phyloP scores from a whole-genome alignment of 108 stramenopile genomes.

The Cyclostephanos tholiformis region DNA sequence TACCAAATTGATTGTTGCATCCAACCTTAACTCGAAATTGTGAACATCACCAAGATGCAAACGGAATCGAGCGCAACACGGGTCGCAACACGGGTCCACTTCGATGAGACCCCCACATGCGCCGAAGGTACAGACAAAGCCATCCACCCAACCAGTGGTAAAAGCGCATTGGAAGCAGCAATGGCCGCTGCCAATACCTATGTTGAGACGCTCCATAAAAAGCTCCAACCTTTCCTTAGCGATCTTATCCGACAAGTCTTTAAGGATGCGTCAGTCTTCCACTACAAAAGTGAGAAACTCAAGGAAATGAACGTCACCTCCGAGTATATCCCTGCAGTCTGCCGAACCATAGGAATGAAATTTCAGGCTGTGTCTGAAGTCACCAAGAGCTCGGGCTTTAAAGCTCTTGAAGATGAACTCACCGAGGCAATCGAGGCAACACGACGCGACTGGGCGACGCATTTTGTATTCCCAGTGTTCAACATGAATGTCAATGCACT shows the following conservation, averaged over 20 bases:
- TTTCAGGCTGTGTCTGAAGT: slow-evolving; percentile 8
- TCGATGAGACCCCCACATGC: too few relatives aligned
- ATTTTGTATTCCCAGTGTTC: background rate
- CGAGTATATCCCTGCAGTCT: background rate
- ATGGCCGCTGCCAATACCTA: slow-evolving; percentile 11
- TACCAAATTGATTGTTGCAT: too few relatives aligned
- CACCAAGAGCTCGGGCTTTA: background rate
- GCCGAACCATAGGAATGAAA: slow-evolving; percentile 2
- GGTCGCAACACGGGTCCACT: too few relatives aligned
- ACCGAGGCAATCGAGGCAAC: background rate
- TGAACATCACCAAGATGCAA: too few relatives aligned
- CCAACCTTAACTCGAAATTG: too few relatives aligned
- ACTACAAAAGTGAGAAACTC: background rate
- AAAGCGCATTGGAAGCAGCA: slow-evolving; percentile 7
- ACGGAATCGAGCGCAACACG: too few relatives aligned
- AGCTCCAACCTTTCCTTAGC: slow-evolving; percentile 2
- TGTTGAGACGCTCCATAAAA: slow-evolving; percentile 1
- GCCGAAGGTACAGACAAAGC: slow-evolving; percentile 3
- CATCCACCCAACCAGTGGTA: background rate
- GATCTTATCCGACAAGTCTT: slow-evolving; percentile 3
- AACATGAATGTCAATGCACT: background rate
- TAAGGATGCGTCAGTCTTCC: background rate
- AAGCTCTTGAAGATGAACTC: slow-evolving; percentile 7
- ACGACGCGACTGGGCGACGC: background rate
- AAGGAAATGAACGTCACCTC: background rate